Evolutionary conservation across 768 basidiomycete genomes (phyloP).

Genomic region (Hirschioporus abietinus): DNA sequence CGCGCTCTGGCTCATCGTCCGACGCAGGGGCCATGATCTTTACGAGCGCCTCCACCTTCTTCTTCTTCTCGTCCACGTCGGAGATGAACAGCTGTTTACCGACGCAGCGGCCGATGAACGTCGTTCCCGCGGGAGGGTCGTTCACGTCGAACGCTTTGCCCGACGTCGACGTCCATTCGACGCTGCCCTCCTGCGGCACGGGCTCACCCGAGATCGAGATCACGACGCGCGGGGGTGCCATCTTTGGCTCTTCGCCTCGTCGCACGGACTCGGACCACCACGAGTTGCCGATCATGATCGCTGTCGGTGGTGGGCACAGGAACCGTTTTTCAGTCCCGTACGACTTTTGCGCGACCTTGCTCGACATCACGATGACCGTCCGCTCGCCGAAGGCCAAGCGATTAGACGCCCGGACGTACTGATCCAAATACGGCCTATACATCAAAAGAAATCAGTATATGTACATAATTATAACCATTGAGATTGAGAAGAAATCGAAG

Average conservation of each 20-base stretch:
- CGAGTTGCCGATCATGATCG: conserved; percentile 87
- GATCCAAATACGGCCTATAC: conserved; percentile 71
- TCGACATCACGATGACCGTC: conserved; percentile 96
- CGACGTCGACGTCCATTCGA: conserved; percentile 83
- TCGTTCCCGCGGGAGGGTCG: conserved; percentile 74
- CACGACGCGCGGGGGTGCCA: conserved; percentile 74
- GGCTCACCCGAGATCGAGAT: conserved; percentile 92
- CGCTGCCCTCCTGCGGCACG: conserved; percentile 74
- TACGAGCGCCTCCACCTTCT: conserved; percentile 90
- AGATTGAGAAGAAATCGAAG: no score
- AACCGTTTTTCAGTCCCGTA: conserved; percentile 96
- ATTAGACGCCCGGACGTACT: conserved; percentile 80
- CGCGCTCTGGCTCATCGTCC: conserved; percentile 75
- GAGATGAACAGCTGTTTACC: conserved; percentile 95
- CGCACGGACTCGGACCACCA: conserved; percentile 88
- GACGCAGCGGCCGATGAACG: conserved; percentile 88
- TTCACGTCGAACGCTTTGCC: conserved; percentile 82
- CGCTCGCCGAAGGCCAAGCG: conserved; percentile 89
- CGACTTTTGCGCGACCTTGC: conserved; percentile 94
- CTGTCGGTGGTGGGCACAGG: conserved; percentile 90
- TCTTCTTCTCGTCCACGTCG: conserved; percentile 92
- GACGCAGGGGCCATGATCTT: conserved; percentile 77
- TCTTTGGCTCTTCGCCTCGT: conserved; percentile 67
- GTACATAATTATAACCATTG: conserved; percentile 13
- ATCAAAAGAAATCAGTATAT: conserved; percentile 16